Percentiles rank a stretch among this genome's conserved stretches.
phyloP scores from a whole-genome alignment of 148 eudicot species.

The Bassia scoparia region DNA sequence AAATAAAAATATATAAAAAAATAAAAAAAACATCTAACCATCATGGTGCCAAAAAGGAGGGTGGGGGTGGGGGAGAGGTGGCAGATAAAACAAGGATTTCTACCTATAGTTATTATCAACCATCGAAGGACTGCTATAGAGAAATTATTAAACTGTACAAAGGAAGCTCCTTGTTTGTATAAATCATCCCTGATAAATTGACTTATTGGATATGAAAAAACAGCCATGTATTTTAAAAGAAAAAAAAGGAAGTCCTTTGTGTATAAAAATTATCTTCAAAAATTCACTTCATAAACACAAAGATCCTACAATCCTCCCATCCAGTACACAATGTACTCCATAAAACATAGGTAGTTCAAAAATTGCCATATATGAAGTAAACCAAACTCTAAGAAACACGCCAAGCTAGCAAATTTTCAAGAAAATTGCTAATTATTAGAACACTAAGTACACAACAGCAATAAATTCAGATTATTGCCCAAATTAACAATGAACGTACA shows the following conservation, averaged over 20 bases:
- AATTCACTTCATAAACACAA: background rate
- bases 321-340: background rate
- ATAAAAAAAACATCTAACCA: too few relatives aligned
- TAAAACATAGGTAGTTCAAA: background rate
- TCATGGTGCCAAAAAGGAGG: background rate
- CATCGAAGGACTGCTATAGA: background rate
- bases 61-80: too few relatives aligned
- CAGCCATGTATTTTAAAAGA: background rate
- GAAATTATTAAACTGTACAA: too few relatives aligned
- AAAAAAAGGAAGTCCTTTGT: background rate
- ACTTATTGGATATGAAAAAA: too few relatives aligned
- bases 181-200: too few relatives aligned
- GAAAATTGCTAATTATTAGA: background rate
- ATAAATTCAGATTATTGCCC: background rate
- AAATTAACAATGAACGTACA: background rate
- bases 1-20: too few relatives aligned
- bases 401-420: background rate
- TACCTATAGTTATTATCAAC: background rate
- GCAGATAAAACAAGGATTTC: background rate
- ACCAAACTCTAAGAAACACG: background rate
- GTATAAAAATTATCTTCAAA: background rate
- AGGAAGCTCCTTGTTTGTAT: too few relatives aligned
- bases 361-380: background rate
- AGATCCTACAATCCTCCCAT: background rate
- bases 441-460: background rate